Base-by-base conservation (phyloP, 306 rosid genomes). In the Rosa lucieae region DNA sequence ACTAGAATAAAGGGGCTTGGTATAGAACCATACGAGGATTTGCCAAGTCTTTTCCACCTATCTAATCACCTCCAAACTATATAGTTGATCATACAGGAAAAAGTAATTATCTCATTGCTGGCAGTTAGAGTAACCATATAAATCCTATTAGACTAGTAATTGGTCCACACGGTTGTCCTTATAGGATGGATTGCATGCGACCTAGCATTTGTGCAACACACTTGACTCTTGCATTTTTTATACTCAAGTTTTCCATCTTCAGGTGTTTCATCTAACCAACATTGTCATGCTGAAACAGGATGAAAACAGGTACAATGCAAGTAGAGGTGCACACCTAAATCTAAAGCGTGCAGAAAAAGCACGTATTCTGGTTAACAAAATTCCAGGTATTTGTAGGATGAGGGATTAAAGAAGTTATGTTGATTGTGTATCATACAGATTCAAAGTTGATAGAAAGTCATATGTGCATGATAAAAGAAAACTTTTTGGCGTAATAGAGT, bases 261-360 rank as follows among this genome's bases (percentile, higher is more conserved):
- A 43, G 61, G 49, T 39, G 37, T 55, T 53, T 37, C 48, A 76
- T 76, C 52, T 77, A 52, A 69, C 67, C 56, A 62, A 78, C 79
- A 21, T 21, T 81, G 37, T 66, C 66, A 62, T 87, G 80, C 72
- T 75, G 59, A 85, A 86, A 86, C 93, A 96, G 99, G 99, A 96
- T 77, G 97, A 96, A n/a, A 96, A 96, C 89, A 96, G 99, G 88
- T 96, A 96, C 21, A 96, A 96, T 87, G 96, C 97, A 46, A 96
- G 99, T 84, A 89, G 99, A 86, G 99, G 99, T 67, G 99, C 99
- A n/a, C 99, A 96, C 86, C 80, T 96, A 78, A 96, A 91, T 89
- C 97, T 96, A 80, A 96, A 96, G 81, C 97, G 99, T 74, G 99
- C 99, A 15, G 99, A 96, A 86, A 96, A 90, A 84, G 98, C 99